Evolutionary conservation across 2,329 filamentous ascomycete species (phyloP).

Genomic region (Pseudonectria foliicola): DNA sequence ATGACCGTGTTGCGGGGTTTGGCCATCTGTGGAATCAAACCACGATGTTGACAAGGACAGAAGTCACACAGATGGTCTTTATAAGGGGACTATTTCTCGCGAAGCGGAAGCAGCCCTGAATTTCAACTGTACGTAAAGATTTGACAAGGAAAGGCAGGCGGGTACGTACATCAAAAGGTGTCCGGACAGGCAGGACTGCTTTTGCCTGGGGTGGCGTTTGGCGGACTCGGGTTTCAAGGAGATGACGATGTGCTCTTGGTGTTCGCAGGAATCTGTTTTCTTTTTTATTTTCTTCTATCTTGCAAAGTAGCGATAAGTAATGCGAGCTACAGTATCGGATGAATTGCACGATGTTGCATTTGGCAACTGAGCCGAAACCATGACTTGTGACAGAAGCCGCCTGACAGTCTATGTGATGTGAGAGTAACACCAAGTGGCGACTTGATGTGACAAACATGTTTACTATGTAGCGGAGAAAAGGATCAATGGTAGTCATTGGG

Average conservation of each 20-base stretch:
- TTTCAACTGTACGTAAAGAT: conserved; percentile 33
- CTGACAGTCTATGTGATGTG: too few relatives aligned
- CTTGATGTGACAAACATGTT: too few relatives aligned
- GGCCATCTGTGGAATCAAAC: too few relatives aligned
- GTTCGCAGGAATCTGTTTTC: conserved; percentile 16
- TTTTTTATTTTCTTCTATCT: conserved; percentile 3
- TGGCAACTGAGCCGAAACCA: conserved; percentile 5
- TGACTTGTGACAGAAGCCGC: neutral
- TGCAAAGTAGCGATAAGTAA: conserved; percentile 22
- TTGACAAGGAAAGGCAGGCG: conserved; percentile 27
- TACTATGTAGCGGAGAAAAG: too few relatives aligned
- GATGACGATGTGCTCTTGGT: conserved; percentile 22
- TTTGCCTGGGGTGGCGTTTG: conserved; percentile 23
- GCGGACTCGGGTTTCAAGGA: conserved; percentile 16
- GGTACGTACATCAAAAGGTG: conserved; percentile 41
- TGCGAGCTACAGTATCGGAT: conserved; percentile 20
- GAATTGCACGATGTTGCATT: conserved; percentile 15
- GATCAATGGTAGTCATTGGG: too few relatives aligned
- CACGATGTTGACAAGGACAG: too few relatives aligned
- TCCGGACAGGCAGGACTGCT: conserved; percentile 26
- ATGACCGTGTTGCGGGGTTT: neutral
- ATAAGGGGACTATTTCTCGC: conserved; percentile 3
- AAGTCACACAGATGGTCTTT: too few relatives aligned
- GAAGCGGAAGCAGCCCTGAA: conserved; percentile 7
- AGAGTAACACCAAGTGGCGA: too few relatives aligned